Conservation (phyloP, 768 basidiomycete genomes). For the Agrocybe praecox region DNA sequence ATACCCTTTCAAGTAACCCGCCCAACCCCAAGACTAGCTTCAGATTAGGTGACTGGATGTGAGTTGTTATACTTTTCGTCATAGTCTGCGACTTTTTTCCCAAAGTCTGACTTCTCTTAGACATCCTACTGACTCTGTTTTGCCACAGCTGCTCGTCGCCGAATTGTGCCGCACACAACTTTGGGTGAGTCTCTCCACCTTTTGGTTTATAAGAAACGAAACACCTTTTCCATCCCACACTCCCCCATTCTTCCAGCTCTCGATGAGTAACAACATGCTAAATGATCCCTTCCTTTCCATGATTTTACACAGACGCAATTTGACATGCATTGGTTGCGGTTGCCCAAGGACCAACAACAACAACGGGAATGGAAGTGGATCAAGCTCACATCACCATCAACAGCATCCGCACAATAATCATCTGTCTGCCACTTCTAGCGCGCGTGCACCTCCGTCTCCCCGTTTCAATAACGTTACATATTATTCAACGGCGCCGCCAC, state of each 20-base stretch:
- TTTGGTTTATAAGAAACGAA: constrained; percentile 4
- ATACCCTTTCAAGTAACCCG: constrained; percentile 68
- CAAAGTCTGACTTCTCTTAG: constrained; percentile 5
- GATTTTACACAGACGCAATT: constrained; percentile 68
- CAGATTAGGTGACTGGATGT: constrained; percentile 79
- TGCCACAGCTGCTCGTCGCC: constrained; percentile 55
- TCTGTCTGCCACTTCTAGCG: constrained; percentile 12
- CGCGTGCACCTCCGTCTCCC: constrained; percentile 21
- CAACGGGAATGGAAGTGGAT: constrained; percentile 16
- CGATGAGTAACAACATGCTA: constrained; percentile 32
- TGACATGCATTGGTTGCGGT: constrained; percentile 78
- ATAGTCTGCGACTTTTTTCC: constrained; percentile 1
- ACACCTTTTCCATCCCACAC: constrained; percentile 7
- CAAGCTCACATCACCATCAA: constrained; percentile 2
- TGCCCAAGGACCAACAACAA: constrained; percentile 36
- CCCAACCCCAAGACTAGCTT: constrained; percentile 71
- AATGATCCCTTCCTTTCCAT: constrained; percentile 51
- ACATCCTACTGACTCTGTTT: constrained; percentile 16
- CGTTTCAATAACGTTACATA: constrained; percentile 21
- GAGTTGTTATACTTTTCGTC: constrained; percentile 30
- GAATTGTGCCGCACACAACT: constrained; percentile 82
- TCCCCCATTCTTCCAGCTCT: constrained; percentile 6
- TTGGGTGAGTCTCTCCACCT: constrained; percentile 61
- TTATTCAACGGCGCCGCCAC: constrained; percentile 29
- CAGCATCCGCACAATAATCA: constrained; percentile 17